Percentiles rank a stretch among this genome's conserved stretches.
phyloP scores from a whole-genome alignment of 768 basidiomycete genomes.

The Tulasnella sp. region DNA sequence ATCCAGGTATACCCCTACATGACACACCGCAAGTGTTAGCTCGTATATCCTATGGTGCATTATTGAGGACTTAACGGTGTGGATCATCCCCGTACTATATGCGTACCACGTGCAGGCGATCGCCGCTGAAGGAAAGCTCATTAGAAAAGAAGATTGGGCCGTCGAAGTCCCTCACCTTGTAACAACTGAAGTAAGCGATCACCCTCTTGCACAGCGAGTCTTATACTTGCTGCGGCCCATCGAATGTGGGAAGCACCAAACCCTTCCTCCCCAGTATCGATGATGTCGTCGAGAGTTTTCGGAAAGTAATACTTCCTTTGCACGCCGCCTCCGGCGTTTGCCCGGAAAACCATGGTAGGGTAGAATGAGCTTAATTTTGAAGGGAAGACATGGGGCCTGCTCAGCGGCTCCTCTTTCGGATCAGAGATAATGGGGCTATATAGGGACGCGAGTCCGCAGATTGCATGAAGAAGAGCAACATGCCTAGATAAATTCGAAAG shows the following conservation, averaged over 20 bases:
- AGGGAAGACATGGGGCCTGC: not conserved
- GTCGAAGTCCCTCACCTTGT: not conserved
- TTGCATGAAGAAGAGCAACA: constrained; percentile 24
- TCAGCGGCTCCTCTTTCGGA: not conserved
- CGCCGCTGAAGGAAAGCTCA: not conserved
- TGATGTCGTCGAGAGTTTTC: not conserved
- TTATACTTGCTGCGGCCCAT: not conserved
- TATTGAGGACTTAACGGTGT: no score
- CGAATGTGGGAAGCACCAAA: constrained; percentile 1
- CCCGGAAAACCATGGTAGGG: not conserved
- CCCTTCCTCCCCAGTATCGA: not conserved
- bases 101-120: not conserved
- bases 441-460: constrained; percentile 23
- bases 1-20: not conserved
- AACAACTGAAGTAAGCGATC: not conserved
- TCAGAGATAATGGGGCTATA: constrained; percentile 16
- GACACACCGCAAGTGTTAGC: no score
- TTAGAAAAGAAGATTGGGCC: not conserved
- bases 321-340: not conserved
- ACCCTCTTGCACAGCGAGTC: not conserved
- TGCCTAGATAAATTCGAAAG: not conserved
- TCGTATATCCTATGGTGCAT: no score
- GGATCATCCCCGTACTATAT: not conserved
- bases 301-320: not conserved
- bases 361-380: not conserved